Evolutionary conservation across 805 yeast species (phyloP).

Genomic region (Pichia sporocuriosa): DNA sequence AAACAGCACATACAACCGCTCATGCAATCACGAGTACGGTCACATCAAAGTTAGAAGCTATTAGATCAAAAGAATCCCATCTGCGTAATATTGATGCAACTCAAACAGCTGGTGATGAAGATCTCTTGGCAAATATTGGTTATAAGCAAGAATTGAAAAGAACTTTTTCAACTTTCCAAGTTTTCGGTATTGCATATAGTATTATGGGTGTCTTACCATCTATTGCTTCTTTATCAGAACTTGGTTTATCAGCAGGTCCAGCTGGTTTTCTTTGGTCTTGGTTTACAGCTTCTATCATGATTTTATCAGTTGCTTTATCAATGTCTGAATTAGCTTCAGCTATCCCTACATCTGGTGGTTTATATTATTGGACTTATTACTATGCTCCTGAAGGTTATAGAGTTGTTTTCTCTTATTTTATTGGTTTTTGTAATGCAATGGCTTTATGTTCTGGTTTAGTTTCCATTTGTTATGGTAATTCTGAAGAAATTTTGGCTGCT

Average conservation of each 20-base stretch:
- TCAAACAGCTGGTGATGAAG: constrained; percentile 24
- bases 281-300: constrained; percentile 51
- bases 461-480: constrained; percentile 64
- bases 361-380: constrained; percentile 62
- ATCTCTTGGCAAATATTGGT: constrained; percentile 50
- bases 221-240: constrained; percentile 47
- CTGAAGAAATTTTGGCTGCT: constrained; percentile 51
- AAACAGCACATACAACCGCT: constrained; percentile 4
- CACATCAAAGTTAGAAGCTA: constrained; percentile 15
- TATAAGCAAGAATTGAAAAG: constrained; percentile 64
- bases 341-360: constrained; percentile 71
- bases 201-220: constrained; percentile 69
- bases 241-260: constrained; percentile 56
- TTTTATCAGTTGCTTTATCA: constrained; percentile 50
- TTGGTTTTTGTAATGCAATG: constrained; percentile 62
- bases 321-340: constrained; percentile 65
- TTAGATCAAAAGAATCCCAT: constrained; percentile 21
- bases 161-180: constrained; percentile 53
- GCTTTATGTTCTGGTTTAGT: constrained; percentile 63
- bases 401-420: constrained; percentile 51
- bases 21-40: constrained; percentile 13
- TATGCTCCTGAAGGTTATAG: constrained; percentile 51
- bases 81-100: constrained; percentile 26
- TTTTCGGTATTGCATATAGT: constrained; percentile 64
- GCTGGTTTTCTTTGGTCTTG: constrained; percentile 68